phyloP scores from a whole-genome alignment of 106 monocot species.

The Agapanthus africanus region DNA sequence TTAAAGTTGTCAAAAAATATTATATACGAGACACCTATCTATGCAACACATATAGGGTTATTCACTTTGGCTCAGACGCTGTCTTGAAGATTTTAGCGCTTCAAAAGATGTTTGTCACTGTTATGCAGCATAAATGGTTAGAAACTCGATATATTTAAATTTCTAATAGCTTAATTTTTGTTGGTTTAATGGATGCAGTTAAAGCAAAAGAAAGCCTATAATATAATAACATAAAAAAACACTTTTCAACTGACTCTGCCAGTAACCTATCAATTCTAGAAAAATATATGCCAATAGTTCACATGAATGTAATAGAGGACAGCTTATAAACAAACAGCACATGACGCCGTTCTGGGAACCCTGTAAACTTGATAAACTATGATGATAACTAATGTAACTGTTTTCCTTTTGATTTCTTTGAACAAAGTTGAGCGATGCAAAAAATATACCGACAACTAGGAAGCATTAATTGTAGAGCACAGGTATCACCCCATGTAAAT shows the following conservation, averaged over 20 bases:
- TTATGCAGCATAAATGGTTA: too few species aligned
- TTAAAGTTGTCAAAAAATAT: too few species aligned
- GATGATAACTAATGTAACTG: neutral
- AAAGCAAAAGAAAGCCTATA: neutral
- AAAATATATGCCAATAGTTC: too few species aligned
- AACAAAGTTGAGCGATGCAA: slow-evolving; percentile 1
- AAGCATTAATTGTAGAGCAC: neutral
- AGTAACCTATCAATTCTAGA: too few species aligned
- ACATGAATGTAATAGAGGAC: neutral
- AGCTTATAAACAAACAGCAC: neutral
- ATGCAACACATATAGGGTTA: too few species aligned
- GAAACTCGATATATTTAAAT: too few species aligned
- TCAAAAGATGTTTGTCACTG: too few species aligned
- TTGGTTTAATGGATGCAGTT: neutral
- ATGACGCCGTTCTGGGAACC: neutral
- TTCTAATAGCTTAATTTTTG: too few species aligned
- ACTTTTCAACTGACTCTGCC: neutral
- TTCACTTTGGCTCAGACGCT: too few species aligned
- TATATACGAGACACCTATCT: too few species aligned
- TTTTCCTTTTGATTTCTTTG: neutral
- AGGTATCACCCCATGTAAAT: neutral
- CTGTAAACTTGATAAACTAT: neutral
- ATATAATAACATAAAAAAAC: too few species aligned
- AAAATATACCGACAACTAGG: neutral
- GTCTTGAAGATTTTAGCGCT: too few species aligned